Percentiles rank a stretch among this genome's conserved stretches.
phyloP scores from a whole-genome alignment of 1,284 basidiomycete genomes.

The Chalciporus piperatoides region DNA sequence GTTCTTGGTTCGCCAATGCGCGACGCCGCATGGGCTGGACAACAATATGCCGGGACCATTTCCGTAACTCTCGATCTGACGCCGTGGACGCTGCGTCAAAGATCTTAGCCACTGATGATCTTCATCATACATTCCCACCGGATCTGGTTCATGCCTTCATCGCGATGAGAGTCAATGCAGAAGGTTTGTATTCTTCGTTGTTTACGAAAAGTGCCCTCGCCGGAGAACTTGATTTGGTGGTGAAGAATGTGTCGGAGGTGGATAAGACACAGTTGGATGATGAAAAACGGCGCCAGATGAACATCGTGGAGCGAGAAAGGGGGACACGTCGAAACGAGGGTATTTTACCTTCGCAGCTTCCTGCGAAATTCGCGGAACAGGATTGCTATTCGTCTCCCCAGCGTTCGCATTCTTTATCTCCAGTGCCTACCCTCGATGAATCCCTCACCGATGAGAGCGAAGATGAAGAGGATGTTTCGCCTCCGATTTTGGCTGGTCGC shows the following conservation, averaged over 20 bases:
- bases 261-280: too few relatives aligned
- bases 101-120: constrained; percentile 33
- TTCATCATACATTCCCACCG: constrained; percentile 19
- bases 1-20: constrained; percentile 44
- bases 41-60: constrained; percentile 32
- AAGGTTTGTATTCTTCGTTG: background rate
- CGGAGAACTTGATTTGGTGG: background rate
- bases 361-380: background rate
- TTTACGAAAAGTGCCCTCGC: background rate
- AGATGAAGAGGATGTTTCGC: constrained; percentile 8
- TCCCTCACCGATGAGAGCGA: constrained; percentile 12
- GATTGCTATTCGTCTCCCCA: constrained; percentile 16
- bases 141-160: constrained; percentile 29
- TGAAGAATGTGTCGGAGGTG: background rate
- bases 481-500: constrained; percentile 18
- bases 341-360: background rate
- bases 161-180: constrained; percentile 27
- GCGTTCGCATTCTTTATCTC: constrained; percentile 3
- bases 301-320: too few relatives aligned
- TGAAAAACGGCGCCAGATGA: too few relatives aligned
- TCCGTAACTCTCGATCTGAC: constrained; percentile 33
- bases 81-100: constrained; percentile 12
- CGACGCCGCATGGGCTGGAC: constrained; percentile 50
- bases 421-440: constrained; percentile 1
- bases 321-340: background rate